Evolutionary conservation across 108 stramenopile species (phyloP), one percentile per base, ranked within the genome.

Genomic region (Cyclostephanos tholiformis): DNA sequence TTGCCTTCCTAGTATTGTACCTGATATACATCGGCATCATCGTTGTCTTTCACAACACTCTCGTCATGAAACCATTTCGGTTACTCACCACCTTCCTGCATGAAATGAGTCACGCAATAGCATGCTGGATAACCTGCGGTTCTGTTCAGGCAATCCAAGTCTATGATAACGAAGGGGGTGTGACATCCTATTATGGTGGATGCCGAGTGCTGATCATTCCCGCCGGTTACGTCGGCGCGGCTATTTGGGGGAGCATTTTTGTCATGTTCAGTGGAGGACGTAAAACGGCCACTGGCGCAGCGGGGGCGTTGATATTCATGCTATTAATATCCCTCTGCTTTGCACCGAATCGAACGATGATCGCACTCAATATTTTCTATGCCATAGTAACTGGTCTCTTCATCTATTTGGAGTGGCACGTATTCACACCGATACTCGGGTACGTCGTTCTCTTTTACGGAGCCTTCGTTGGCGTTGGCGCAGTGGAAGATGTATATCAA

Each of bases 31-130:
- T 79, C n/a, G 67, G 35, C 77, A 4, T 79, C 20, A 69, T 63
- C 3, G 44, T 83, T 35, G n/a, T 83, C 56, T 79, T 79, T 30
- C 74, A 79, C 73, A 53, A 79, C 13, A 66, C 77, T 14, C 13
- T 67, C 25, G 10, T 83, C 46, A 26, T 73, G 8, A 75, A 83
- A 25, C 82, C 82, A 19, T 75, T 83, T 35, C 77, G 82, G 1
- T 20, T 83, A n/a, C 35, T 83, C n/a, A 79, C 82, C n/a, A 79
- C 78, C 23, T 83, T 83, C 44, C 67, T 83, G 10, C 82, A 83
- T 57, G 82, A 83, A 53, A 57, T 83, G 27, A 39, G 43, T 17
- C 82, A 83, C 52, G 82, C 82, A 0, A 27, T 83, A 12, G 82
- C 82, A 30, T 77, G 75, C 29, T 83, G 82, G 82, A 44, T 83